Base-by-base conservation (phyloP, 768 basidiomycete genomes). In the Boletus vinaceobasis region DNA sequence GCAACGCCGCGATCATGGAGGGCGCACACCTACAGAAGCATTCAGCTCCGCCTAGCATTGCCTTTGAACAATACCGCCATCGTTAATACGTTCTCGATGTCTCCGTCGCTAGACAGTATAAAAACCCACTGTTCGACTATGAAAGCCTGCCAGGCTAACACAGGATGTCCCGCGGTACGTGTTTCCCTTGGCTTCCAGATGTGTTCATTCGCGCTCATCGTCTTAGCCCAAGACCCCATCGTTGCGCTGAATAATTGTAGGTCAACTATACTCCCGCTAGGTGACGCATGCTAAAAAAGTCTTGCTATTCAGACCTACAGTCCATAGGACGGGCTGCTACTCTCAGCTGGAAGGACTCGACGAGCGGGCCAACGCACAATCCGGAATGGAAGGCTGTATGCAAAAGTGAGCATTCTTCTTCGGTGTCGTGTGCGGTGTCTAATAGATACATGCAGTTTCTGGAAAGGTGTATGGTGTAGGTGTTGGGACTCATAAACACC, bases 301-400 rank as follows among this genome's bases (percentile, higher is more conserved):
- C 17, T 52, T 50, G 21, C 31, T 38, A 29, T 50, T 7, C 45
- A 87, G 86, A 83, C 67, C 73, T 88, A 26, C 84, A 86, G 64
- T 70, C 68, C n/a, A 70, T 65, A 38, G 71, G 73, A 14, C 70
- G 71, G 33, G 63, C 74, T 35, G 53, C 77, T 17, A 62, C 78
- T 29, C 74, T 87, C 29, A 82, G 77, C 60, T 88, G 85, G 84
- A 63, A 73, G 21, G 82, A 85, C 43, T 73, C 71, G 0, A 64
- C 60, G 6, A 67, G 66, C 10, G 85, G 84, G 0, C 73, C 74
- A 0, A 69, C 67, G 13, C 75, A 84, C 50, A 69, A 66, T 4
- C 79, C 77, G 7, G 62, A 67, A 37, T 88, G 86, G 86, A 84
- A 74, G 2, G 77, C 73, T 3, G 59, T 77, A 6, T 87, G 85